Evolutionary conservation across 495 filamentous ascomycete genomes (phyloP).

Genomic region (Aspergillus egyptiacus): DNA sequence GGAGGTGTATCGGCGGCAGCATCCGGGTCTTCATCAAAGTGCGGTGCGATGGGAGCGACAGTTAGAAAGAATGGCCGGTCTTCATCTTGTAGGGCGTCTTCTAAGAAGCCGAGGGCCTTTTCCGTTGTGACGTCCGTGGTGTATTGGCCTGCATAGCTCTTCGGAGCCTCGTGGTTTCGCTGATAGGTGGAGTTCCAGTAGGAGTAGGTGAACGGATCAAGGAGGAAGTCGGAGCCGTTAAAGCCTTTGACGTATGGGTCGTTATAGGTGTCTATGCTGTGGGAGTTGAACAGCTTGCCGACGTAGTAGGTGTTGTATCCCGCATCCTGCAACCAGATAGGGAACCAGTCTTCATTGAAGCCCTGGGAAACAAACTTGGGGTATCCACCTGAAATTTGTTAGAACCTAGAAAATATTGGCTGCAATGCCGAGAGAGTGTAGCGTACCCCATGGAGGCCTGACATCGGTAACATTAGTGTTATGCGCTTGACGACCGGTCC

Average conservation of each 20-base stretch:
- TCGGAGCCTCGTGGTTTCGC: conserved; percentile 53
- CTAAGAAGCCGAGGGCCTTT: conserved; percentile 57
- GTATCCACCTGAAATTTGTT: conserved; percentile 51
- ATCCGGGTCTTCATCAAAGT: conserved; percentile 48
- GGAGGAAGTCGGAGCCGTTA: conserved; percentile 55
- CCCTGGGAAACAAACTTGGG: conserved; percentile 63
- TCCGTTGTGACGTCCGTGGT: conserved; percentile 56
- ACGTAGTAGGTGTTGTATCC: conserved; percentile 73
- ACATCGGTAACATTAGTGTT: conserved; percentile 75
- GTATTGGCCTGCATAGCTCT: conserved; percentile 53
- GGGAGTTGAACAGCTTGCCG: conserved; percentile 66
- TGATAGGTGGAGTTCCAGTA: conserved; percentile 65
- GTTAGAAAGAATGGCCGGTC: conserved; percentile 61
- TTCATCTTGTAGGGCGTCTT: conserved; percentile 46
- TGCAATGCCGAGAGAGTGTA: neutral
- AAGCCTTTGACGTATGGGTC: conserved; percentile 54
- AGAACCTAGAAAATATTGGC: too few species aligned
- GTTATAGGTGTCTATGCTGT: conserved; percentile 54
- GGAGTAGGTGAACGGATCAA: conserved; percentile 67
- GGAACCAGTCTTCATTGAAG: conserved; percentile 60
- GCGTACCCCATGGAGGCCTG: conserved; percentile 51
- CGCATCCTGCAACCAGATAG: conserved; percentile 61
- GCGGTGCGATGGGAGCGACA: conserved; percentile 61
- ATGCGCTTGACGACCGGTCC: conserved; percentile 62
- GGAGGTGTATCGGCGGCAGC: conserved; percentile 28